Evolutionary conservation across 768 basidiomycete genomes (phyloP).

Genomic region (Naganishia antarctica): DNA sequence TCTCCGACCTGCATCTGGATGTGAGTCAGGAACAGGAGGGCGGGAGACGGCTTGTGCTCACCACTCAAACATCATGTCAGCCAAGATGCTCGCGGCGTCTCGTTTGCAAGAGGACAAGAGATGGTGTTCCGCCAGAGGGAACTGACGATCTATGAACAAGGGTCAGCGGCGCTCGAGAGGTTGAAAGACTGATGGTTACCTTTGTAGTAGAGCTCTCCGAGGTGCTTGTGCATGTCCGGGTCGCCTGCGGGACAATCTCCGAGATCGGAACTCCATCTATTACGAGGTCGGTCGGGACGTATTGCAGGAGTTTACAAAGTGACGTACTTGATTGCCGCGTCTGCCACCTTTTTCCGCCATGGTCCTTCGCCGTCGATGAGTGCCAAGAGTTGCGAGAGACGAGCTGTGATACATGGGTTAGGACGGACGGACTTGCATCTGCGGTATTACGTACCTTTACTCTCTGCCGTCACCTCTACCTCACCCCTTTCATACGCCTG

Average conservation of each 20-base stretch:
- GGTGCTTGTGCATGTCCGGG: conserved; percentile 76
- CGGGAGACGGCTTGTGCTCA: conserved; percentile 26
- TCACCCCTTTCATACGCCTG: conserved; percentile 75
- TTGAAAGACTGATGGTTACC: conserved; percentile 31
- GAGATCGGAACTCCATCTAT: conserved; percentile 80
- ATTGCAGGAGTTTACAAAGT: not conserved
- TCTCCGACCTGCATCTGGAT: conserved; percentile 33
- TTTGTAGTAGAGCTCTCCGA: conserved; percentile 66
- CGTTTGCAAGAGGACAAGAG: conserved; percentile 79
- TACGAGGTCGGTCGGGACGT: not conserved
- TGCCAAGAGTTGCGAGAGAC: conserved; percentile 85
- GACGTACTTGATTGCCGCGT: conserved; percentile 69
- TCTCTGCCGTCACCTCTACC: conserved; percentile 68
- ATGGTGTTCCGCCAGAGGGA: conserved; percentile 71
- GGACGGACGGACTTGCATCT: not conserved
- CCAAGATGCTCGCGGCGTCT: conserved; percentile 79
- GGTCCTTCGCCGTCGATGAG: conserved; percentile 69
- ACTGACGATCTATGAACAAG: conserved; percentile 61
- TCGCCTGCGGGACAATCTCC: conserved; percentile 82
- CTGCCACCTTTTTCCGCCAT: conserved; percentile 88
- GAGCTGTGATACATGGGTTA: conserved; percentile 55
- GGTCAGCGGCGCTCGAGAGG: too few species aligned
- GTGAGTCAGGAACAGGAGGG: not conserved
- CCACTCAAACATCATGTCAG: conserved; percentile 85
- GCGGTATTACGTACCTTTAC: conserved; percentile 58